Conservation (phyloP, 306 rosid genomes). For the Glycine tomentella region DNA sequence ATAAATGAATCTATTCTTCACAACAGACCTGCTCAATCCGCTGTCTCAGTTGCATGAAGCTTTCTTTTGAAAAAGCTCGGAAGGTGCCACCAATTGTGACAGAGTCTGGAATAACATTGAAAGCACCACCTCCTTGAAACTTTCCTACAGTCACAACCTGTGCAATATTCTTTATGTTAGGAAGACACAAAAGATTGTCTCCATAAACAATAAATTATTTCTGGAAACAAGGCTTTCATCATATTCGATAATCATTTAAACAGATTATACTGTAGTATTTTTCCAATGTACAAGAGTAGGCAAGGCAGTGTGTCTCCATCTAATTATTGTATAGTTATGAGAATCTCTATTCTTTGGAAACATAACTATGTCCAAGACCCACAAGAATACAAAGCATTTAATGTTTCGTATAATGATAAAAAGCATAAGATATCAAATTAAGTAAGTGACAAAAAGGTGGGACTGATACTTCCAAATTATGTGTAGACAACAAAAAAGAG, state of each 20-base stretch:
- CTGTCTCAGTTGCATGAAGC: conserved; percentile 64
- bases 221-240: conserved; percentile 12
- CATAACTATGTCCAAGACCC: not conserved
- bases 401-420: conserved; percentile 7
- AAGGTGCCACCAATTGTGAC: conserved; percentile 95
- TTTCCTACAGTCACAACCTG: conserved; percentile 91
- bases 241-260: not conserved
- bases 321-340: not conserved
- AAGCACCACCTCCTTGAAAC: conserved; percentile 94
- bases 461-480: conserved; percentile 23
- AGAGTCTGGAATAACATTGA: conserved; percentile 96
- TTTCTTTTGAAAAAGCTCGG: conserved; percentile 76
- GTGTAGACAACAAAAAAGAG: not conserved
- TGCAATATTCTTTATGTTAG: conserved; percentile 39
- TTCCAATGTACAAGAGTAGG: not conserved
- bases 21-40: conserved; percentile 75
- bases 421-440: conserved; percentile 11
- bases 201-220: conserved; percentile 24
- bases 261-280: conserved; percentile 17
- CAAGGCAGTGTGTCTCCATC: conserved; percentile 3
- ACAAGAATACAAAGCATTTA: conserved; percentile 20
- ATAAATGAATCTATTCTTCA: conserved; percentile 9
- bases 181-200: conserved; percentile 29
- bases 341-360: conserved; percentile 2
- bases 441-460: conserved; percentile 30